Evolutionary conservation across 2,329 filamentous ascomycete genomes (phyloP).

Genomic region (Fusarium sp.): DNA sequence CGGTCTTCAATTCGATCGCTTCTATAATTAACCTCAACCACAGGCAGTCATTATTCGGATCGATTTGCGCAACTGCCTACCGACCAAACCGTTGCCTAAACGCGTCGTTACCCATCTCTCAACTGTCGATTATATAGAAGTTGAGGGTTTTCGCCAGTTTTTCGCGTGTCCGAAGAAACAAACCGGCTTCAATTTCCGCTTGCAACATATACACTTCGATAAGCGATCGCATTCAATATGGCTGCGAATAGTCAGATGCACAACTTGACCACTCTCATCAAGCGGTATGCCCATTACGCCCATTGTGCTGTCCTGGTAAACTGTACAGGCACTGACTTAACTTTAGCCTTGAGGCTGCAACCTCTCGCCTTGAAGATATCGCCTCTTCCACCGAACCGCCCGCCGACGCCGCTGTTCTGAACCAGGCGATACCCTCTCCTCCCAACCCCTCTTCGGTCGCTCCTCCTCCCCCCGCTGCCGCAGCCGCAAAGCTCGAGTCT

Average conservation of each 20-base stretch:
- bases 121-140: slow-evolving; percentile 5
- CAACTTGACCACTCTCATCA: slow-evolving; percentile 96
- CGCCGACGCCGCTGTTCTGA: slow-evolving; percentile 61
- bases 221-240: slow-evolving; percentile 61
- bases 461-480: slow-evolving; percentile 53
- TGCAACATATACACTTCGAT: not conserved
- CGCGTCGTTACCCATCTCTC: not conserved
- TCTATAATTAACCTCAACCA: not conserved
- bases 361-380: slow-evolving; percentile 95
- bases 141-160: not conserved
- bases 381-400: slow-evolving; percentile 78
- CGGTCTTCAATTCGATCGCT: not conserved
- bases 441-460: slow-evolving; percentile 48
- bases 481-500: slow-evolving; percentile 51
- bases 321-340: slow-evolving; percentile 58
- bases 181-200: not conserved
- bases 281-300: slow-evolving; percentile 73
- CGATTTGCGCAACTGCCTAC: slow-evolving; percentile 23
- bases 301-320: not conserved
- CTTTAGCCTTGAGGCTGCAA: slow-evolving; percentile 92
- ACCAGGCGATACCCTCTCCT: slow-evolving; percentile 53
- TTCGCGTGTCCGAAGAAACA: not conserved
- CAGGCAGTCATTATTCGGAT: not conserved
- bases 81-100: slow-evolving; percentile 29
- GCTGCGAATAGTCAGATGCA: slow-evolving; percentile 87